phyloP scores from a whole-genome alignment of 192 early-diverging fungal species.

The Diversispora eburnea region DNA sequence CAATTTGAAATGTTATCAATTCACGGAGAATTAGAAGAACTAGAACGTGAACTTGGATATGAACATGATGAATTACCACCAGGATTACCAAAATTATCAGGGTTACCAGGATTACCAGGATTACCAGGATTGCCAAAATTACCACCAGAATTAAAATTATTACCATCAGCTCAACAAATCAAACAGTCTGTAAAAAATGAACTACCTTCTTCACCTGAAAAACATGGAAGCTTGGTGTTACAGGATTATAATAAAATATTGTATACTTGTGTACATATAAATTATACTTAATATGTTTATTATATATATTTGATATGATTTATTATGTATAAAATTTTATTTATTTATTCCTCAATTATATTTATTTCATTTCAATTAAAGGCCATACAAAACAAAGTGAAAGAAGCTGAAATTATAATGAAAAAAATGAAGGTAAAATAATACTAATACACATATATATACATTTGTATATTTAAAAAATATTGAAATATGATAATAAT shows the following conservation, averaged over 20 bases:
- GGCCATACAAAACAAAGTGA: no score
- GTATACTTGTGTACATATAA: slow-evolving; percentile 14
- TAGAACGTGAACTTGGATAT: neutral
- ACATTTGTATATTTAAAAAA: no score
- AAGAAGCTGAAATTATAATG: no score
- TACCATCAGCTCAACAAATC: neutral
- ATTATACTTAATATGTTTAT: neutral
- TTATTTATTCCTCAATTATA: neutral
- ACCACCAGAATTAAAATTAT: neutral
- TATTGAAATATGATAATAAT: no score
- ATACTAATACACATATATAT: no score
- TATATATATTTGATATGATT: neutral
- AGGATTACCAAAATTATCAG: neutral
- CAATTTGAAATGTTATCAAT: neutral
- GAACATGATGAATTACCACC: neutral
- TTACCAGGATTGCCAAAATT: neutral
- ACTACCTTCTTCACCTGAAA: neutral
- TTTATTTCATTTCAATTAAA: neutral
- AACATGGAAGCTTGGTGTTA: neutral
- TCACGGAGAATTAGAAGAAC: neutral
- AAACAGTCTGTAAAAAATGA: neutral
- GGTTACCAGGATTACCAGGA: neutral
- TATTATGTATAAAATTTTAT: neutral
- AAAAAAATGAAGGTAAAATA: no score
- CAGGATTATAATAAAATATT: slow-evolving; percentile 6